A percentile compares a stretch with the other conserved stretches of the same genome.
phyloP scores from a whole-genome alignment of 129 eudicot species.

The Apium graveolens region DNA sequence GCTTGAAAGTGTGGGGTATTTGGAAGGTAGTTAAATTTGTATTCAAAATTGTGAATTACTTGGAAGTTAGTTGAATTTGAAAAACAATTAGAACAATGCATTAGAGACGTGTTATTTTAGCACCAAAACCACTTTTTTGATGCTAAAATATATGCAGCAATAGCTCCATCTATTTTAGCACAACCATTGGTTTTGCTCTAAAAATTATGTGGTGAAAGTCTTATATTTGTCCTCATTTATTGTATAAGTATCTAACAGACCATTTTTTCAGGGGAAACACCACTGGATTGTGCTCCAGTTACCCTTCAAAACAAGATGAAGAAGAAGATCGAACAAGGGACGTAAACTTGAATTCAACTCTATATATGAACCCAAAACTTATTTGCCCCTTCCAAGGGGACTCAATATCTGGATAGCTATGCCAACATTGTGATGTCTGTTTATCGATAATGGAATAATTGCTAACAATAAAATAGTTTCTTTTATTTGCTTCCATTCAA shows the following conservation, averaged over 20 bases:
- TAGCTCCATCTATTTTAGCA: no score
- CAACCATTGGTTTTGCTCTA: no score
- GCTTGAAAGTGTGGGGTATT: no score
- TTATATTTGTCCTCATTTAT: background rate
- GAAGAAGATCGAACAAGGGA: slow-evolving; percentile 62
- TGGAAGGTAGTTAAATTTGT: no score
- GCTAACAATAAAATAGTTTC: background rate
- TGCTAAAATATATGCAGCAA: no score
- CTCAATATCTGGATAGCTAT: background rate
- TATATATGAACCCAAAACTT: background rate
- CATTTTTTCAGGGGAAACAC: slow-evolving; percentile 70
- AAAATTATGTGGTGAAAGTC: background rate
- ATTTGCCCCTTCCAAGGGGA: background rate
- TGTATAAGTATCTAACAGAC: background rate
- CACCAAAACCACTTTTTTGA: no score
- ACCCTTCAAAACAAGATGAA: slow-evolving; percentile 88
- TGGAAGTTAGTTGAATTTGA: no score
- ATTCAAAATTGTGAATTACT: no score
- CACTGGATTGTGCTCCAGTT: slow-evolving; percentile 93
- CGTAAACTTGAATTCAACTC: background rate
- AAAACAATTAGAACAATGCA: no score
- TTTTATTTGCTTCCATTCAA: background rate
- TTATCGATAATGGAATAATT: background rate
- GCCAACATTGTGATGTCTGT: background rate
- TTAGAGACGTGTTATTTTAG: no score